Evolutionary conservation across 495 filamentous ascomycete genomes (phyloP).

Genomic region (Talaromyces nanjingensis): DNA sequence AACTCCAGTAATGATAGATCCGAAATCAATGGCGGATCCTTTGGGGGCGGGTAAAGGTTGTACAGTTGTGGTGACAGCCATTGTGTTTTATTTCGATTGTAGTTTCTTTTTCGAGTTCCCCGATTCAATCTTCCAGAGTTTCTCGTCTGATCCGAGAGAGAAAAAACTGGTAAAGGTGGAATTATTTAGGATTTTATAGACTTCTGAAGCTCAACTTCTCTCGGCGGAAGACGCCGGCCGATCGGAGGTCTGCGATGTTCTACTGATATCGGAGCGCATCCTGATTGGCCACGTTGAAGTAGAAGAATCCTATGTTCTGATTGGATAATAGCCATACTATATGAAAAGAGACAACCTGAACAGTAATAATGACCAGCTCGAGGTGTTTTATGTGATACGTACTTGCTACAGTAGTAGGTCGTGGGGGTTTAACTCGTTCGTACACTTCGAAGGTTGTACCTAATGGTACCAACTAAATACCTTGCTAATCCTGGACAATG

Average conservation of each 20-base stretch:
- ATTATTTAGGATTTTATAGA: neutral
- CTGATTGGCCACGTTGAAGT: neutral
- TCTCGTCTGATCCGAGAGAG: neutral
- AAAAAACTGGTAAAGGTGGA: constrained; percentile 1
- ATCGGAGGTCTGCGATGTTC: neutral
- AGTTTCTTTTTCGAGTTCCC: neutral
- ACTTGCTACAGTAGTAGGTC: too few relatives aligned
- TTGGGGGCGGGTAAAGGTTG: constrained; percentile 34
- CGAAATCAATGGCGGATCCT: constrained; percentile 51
- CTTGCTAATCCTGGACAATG: neutral
- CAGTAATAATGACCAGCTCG: neutral
- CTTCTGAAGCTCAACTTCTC: neutral
- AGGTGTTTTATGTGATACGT: neutral
- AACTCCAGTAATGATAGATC: constrained; percentile 46
- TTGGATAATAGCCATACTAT: neutral
- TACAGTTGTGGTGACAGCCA: constrained; percentile 14
- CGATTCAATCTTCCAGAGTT: neutral
- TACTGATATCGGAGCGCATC: constrained; percentile 12
- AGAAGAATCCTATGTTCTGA: neutral
- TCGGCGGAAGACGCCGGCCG: constrained; percentile 13
- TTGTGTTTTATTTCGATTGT: constrained; percentile 4
- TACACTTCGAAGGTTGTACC: too few relatives aligned
- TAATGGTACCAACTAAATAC: too few relatives aligned
- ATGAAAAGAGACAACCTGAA: neutral
- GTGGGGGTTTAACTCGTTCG: too few relatives aligned